phyloP scores from a whole-genome alignment of 1,284 basidiomycete genomes.

The Tylopilus orsonianus region DNA sequence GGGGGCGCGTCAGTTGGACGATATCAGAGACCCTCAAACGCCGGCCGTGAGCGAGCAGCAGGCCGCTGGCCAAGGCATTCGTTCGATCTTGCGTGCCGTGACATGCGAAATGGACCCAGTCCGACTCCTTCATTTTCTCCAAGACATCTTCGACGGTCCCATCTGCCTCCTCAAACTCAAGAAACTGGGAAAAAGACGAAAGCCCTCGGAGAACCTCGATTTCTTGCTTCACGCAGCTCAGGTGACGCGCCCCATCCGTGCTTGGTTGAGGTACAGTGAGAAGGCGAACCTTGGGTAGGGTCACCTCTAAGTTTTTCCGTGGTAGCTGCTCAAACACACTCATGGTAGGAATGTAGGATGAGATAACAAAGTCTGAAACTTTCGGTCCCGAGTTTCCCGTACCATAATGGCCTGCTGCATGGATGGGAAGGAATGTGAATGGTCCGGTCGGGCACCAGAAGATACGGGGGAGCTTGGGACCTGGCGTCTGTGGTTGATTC shows the following conservation, averaged over 20 bases:
- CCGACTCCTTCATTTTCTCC: not conserved
- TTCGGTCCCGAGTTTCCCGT: not conserved
- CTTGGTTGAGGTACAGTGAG: no score
- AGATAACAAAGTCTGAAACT: slow-evolving; percentile 13
- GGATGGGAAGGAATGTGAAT: slow-evolving; percentile 11
- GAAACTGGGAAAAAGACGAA: not conserved
- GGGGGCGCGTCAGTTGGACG: not conserved
- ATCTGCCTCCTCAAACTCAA: not conserved
- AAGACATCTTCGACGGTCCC: slow-evolving; percentile 4
- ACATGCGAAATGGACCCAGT: not conserved
- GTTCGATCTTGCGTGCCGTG: not conserved
- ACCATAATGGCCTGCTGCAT: slow-evolving; percentile 9
- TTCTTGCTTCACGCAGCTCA: not conserved
- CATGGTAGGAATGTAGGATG: slow-evolving; percentile 14
- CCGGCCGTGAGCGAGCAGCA: not conserved
- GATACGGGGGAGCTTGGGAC: not conserved
- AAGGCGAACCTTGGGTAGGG: slow-evolving; percentile 1
- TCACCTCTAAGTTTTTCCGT: not conserved
- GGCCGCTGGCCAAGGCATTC: not conserved
- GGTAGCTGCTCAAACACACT: not conserved
- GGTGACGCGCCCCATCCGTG: no score
- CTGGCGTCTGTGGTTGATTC: not conserved
- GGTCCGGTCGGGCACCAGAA: slow-evolving; percentile 15
- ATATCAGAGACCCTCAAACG: not conserved
- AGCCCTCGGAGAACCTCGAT: not conserved